Base-by-base conservation (phyloP, 345 rosid genomes). In the Leavenworthia alabamica region DNA sequence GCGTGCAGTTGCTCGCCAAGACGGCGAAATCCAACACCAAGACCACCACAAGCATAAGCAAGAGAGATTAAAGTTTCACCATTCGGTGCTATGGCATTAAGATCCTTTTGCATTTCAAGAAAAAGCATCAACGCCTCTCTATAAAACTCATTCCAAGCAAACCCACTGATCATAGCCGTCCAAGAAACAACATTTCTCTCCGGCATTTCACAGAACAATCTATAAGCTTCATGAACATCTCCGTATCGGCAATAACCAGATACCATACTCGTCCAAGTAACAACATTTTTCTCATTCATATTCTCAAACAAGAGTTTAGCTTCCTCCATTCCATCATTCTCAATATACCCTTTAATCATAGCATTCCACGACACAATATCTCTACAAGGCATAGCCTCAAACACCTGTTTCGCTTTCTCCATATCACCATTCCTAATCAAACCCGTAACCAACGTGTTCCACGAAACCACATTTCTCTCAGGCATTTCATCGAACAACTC, bases 191-290 rank as follows among this genome's bases (percentile, higher is more conserved):
- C 59, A 75, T 85, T 88, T 58, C 85, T 85, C 66, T 28, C 72
- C 0, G 88, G 88, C 64, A 80, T 85, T 43, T 77, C 74, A 45
- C 75, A 61, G 45, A 85, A 83, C 56, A 82, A 51, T 63, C 66
- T 73, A 28, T 42, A 73, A 17, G 82, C 90, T 73, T 79, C 75
- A 0, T 26, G 53, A 55, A 80, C 55, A 61, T 81, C 62, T 37
- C 89, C 74, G 8, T 40, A 64, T 36, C 70, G 78, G 62, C 79
- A 77, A 72, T 81, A 58, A 51, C 91, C 85, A 29, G 56, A 77
- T 7, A 84, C 64, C 74, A 83, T 72, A 1, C 91, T 82, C 63
- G 86, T 89, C 95, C 95, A 86, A 0, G 88, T 77, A 63, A 89
- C 84, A 19, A 82, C 85, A 74, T 80, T 84, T 14, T 60, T 83